A percentile compares a stretch with the other conserved stretches of the same genome.
phyloP scores from a whole-genome alignment of 768 basidiomycete genomes.

The Boletus sp. region DNA sequence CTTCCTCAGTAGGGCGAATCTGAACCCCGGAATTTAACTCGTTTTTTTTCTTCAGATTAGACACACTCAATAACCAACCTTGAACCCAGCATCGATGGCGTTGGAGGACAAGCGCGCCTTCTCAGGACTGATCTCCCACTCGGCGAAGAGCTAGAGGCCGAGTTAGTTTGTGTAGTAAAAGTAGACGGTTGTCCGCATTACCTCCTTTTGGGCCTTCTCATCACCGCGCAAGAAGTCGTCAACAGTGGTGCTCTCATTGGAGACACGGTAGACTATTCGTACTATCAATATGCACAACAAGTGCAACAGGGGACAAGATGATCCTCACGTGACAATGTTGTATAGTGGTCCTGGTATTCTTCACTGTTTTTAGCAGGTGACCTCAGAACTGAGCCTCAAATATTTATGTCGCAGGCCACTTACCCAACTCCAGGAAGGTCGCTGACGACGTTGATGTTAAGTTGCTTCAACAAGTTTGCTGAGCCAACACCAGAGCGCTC shows the following conservation, averaged over 20 bases:
- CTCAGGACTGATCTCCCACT: conserved; percentile 66
- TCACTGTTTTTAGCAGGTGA: conserved; percentile 38
- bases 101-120: conserved; percentile 68
- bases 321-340: conserved; percentile 55
- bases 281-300: not conserved
- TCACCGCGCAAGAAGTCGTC: conserved; percentile 73
- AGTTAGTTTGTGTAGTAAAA: not conserved
- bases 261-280: conserved; percentile 58
- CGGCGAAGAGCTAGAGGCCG: conserved; percentile 44
- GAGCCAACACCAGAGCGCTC: conserved; percentile 70
- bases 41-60: not conserved
- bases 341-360: conserved; percentile 74
- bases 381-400: not conserved
- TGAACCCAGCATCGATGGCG: conserved; percentile 73
- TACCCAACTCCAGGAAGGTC: conserved; percentile 71
- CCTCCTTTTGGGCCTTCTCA: conserved; percentile 54
- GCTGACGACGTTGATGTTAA: conserved; percentile 60
- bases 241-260: conserved; percentile 57
- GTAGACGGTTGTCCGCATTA: conserved; percentile 11
- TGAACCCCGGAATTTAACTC: conserved; percentile 18
- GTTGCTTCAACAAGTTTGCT: conserved; percentile 49
- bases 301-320: not conserved
- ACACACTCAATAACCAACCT: conserved; percentile 35
- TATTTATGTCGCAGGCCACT: conserved; percentile 16
- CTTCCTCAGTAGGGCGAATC: conserved; percentile 67